Evolutionary conservation across 148 eudicot species (phyloP), one percentile per base, ranked within the genome.

Genomic region (Rhododendron molle): DNA sequence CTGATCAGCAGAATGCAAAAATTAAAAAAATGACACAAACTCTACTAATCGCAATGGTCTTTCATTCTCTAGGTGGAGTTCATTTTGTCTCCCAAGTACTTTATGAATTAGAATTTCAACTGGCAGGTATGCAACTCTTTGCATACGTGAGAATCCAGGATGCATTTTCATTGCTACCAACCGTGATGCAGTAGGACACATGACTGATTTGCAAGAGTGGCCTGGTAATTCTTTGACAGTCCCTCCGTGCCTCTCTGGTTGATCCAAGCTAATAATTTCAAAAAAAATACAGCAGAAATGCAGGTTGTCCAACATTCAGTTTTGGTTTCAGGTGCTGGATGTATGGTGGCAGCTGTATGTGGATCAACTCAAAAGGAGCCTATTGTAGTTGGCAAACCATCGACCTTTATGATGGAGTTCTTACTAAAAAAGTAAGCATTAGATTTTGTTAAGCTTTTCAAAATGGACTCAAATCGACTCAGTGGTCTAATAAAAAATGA

Each of bases 121-220:
- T 54, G 74, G 81, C 87, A 97, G 98, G 94, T 97, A 97, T 89
- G 98, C 94, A 46, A 95, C 99, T 47, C 96, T 97, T 40, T 97
- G 99, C 84, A 92, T 97, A 86, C 95, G 99, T 79, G 94, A 95
- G 87, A 97, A 95, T 89, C 99, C 98, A 34, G 99, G 96, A 84
- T 97, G 99, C 93, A 89, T 97, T 69, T 97, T 97, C 85, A 90
- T 97, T 87, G 99, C 99, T 52, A 94, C 96, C 78, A 95, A 97
- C 77, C 94, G 97, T 36, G 99, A 97, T 91, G 91, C 99, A 21
- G 94, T 93, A 65, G 98, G 97, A 36, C 91, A 97, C 88, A 92
- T 97, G 92, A 97, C 98, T 80, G 91, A 93, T 90, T 88, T 92
- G 85, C 99, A 97, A 92, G 98, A 97, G 88, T 97, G 98, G 98